Evolutionary conservation across 805 yeast species (phyloP).

Genomic region (Maudiozyma turicensis): DNA sequence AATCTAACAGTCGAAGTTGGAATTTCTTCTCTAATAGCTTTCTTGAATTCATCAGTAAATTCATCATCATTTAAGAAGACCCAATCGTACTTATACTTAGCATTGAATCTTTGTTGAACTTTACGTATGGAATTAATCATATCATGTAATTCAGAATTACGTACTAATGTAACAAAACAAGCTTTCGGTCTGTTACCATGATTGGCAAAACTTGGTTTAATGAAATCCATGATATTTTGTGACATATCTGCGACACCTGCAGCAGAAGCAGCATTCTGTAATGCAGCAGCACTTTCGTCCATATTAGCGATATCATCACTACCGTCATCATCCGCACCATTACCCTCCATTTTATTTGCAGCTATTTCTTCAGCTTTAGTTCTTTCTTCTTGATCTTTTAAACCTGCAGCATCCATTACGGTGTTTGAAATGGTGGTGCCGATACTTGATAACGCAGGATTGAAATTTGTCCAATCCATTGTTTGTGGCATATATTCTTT

Average conservation of each 20-base stretch:
- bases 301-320: neutral
- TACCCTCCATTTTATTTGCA: neutral
- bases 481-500: constrained; percentile 1
- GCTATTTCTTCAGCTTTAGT: neutral
- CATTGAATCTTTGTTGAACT: constrained; percentile 75
- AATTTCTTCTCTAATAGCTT: constrained; percentile 40
- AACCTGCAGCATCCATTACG: constrained; percentile 1
- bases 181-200: constrained; percentile 24
- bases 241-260: neutral
- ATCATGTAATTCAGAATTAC: constrained; percentile 54
- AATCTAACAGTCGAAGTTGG: constrained; percentile 56
- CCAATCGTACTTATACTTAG: constrained; percentile 77
- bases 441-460: neutral
- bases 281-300: constrained; percentile 5
- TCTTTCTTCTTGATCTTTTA: constrained; percentile 6
- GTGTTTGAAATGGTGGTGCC: neutral
- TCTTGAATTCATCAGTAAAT: constrained; percentile 2
- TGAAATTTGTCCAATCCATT: constrained; percentile 2
- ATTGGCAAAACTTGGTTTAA: constrained; percentile 13
- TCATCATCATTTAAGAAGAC: constrained; percentile 67
- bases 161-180: constrained; percentile 47
- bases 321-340: neutral
- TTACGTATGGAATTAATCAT: constrained; percentile 53
- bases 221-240: constrained; percentile 8
- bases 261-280: constrained; percentile 9